Base-by-base conservation (phyloP, 768 basidiomycete genomes). In the Paxillus rubicundulus region DNA sequence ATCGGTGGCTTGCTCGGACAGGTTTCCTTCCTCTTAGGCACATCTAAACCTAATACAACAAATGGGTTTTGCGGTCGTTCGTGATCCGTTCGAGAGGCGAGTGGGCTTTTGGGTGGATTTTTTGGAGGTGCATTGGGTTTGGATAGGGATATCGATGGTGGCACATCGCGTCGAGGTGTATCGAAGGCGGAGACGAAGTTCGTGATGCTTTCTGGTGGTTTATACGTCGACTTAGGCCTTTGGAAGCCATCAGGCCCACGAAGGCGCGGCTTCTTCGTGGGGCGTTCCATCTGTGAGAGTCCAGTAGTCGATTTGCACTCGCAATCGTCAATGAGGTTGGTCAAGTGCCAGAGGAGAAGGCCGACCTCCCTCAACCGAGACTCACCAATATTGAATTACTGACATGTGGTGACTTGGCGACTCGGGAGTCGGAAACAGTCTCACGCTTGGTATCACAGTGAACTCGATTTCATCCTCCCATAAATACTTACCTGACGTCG, bases 101-200 rank as follows among this genome's bases (percentile, higher is more conserved):
- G 38, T 34, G 56, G 55, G 43, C 52, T 56, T 45, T 9, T 53
- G 27, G 43, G 20, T 45, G 48, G 46, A 28, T 13, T 38, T 14
- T 36, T 48, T n/a, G 40, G 46, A 13, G 3, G 45, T 4, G 24
- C 33, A 9, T 2, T 4, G 21, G 45, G 20, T 30, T 51, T 51
- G 47, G 47, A 4, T 14, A 8, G 14, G 41, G 20, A 17, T n/a
- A n/a, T n/a, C n/a, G n/a, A n/a, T 17, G 50, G 42, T 12, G 47
- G 52, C 30, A 16, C 27, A 16, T 21, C 17, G 40, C 17, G 24
- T 14, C 21, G 32, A 12, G 53, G 41, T 20, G 20, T 5, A 28
- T 54, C 64, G 21, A 70, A 70, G 16, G 69, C 47, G 3, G 69
- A 69, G 21, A 67, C 54, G 16, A 70, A 69, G 30, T 55, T 65